Conservation (phyloP, 2,329 filamentous ascomycete species). For the Arthroderma sp. region DNA sequence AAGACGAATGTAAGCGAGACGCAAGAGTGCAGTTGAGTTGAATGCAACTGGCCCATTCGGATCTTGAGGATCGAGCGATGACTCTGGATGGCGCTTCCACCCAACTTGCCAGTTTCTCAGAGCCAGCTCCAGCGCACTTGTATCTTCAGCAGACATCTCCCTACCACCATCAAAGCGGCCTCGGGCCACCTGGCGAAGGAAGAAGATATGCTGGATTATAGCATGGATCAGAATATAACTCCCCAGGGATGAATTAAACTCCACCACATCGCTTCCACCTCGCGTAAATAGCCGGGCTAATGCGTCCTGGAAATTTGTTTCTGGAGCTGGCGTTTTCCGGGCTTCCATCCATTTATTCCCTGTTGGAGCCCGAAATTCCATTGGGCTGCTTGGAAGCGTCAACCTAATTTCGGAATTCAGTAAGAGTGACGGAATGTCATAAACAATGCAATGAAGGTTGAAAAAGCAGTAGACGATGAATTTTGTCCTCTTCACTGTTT, state of each 20-base stretch:
- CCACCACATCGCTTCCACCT: slow-evolving; percentile 3
- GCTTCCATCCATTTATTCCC: slow-evolving; percentile 3
- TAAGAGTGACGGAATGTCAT: slow-evolving; percentile 47
- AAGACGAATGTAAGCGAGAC: slow-evolving; percentile 35
- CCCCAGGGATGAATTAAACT: slow-evolving; percentile 32
- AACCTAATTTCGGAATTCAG: slow-evolving; percentile 42
- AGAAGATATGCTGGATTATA: slow-evolving; percentile 42
- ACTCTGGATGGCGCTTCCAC: slow-evolving; percentile 41
- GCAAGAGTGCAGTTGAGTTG: slow-evolving; percentile 36
- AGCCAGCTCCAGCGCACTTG: slow-evolving; percentile 34
- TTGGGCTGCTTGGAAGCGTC: slow-evolving; percentile 34
- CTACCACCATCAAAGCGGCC: slow-evolving; percentile 28
- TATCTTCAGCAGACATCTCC: slow-evolving; percentile 32
- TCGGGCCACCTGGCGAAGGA: slow-evolving; percentile 36
- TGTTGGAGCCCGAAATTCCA: slow-evolving; percentile 5
- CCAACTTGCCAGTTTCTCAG: slow-evolving; percentile 38
- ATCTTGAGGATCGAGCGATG: slow-evolving; percentile 40
- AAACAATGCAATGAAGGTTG: slow-evolving; percentile 48
- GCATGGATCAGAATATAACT: slow-evolving; percentile 43
- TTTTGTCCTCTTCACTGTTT: slow-evolving; percentile 42
- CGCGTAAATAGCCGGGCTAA: slow-evolving; percentile 29
- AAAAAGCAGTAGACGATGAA: slow-evolving; percentile 45
- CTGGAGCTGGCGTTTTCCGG: slow-evolving; percentile 9
- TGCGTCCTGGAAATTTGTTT: slow-evolving; percentile 31
- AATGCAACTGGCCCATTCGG: slow-evolving; percentile 41